Evolutionary conservation across 2,329 filamentous ascomycete species (phyloP).

Genomic region (Rosellinia necatrix): DNA sequence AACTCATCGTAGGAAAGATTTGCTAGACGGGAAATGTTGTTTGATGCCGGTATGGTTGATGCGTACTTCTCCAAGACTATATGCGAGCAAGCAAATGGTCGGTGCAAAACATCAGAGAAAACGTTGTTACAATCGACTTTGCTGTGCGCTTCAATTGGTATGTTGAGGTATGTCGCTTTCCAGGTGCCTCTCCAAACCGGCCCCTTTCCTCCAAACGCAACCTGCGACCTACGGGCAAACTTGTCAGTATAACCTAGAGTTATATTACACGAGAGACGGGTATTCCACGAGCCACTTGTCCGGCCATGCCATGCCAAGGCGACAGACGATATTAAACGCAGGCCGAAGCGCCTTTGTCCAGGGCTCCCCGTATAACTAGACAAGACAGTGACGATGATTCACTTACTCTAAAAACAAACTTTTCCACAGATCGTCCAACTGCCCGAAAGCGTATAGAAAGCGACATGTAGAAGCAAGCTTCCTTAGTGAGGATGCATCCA

Average conservation of each 20-base stretch:
- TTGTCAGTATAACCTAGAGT: conserved; percentile 5
- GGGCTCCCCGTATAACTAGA: not conserved
- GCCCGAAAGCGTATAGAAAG: conserved; percentile 83
- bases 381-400: conserved; percentile 17
- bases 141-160: conserved; percentile 55
- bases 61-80: conserved; percentile 70
- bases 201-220: conserved; percentile 41
- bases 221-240: conserved; percentile 36
- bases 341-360: not conserved
- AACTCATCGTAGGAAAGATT: conserved; percentile 77
- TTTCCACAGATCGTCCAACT: conserved; percentile 89
- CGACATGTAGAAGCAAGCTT: conserved; percentile 78
- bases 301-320: not conserved
- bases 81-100: conserved; percentile 88
- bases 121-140: conserved; percentile 74
- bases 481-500: conserved; percentile 67
- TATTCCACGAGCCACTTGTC: conserved; percentile 7
- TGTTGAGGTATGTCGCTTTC: conserved; percentile 75
- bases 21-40: conserved; percentile 72
- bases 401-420: conserved; percentile 82
- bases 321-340: not conserved
- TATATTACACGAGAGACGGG: not conserved
- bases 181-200: conserved; percentile 81
- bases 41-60: conserved; percentile 70
- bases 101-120: conserved; percentile 88